Evolutionary conservation across 2,329 filamentous ascomycete genomes (phyloP), one percentile per base, ranked within the genome.

Genomic region (Colletotrichum sp.): DNA sequence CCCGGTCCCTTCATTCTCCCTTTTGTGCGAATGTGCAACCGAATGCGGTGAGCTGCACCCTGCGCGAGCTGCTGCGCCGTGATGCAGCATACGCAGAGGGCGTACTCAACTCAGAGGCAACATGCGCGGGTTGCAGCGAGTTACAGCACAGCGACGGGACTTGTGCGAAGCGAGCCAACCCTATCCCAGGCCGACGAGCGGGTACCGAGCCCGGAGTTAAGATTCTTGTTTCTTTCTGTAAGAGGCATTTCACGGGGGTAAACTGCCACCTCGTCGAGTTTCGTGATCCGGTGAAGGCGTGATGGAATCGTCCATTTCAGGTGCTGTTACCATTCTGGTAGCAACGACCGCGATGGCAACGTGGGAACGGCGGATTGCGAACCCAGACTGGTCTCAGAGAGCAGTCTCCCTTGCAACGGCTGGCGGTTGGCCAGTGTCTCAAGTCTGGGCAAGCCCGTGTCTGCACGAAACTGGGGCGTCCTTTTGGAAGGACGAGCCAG

Each of bases 381-480:
- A 18, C 61, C 7, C 55, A 24, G 32, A 12, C 30, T 21, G 13
- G 48, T n/a, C 34, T 66, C 24, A 18, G 18, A 59, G 61, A 71
- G 12, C 34, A 68, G 32, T 10, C 65, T 59, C 67, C 67, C 67
- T 55, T 28, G 36, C 28, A 72, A 34, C 18, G 61, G 34, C 14
- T 48, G 36, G 28, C 60, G 63, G 63, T 64, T 72, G 73, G 73
- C 43, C 57, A 70, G 57, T 63, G 64, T 64, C 32, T 63, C 63
- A 68, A 39, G 70, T 34, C 70, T 76, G 70, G 74, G 70, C 70
- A 65, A 76, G 28, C 74, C 74, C 74, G 74, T 76, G 74, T 76
- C 74, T 76, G 74, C 70, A 74, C 21, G 74, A 76, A 64, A 76
- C 70, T 74, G 74, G 74, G 30, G 74, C 39, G 28, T n/a, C 8